Evolutionary conservation across 2,329 filamentous ascomycete species (phyloP).

Genomic region (Juglanconis sp.): DNA sequence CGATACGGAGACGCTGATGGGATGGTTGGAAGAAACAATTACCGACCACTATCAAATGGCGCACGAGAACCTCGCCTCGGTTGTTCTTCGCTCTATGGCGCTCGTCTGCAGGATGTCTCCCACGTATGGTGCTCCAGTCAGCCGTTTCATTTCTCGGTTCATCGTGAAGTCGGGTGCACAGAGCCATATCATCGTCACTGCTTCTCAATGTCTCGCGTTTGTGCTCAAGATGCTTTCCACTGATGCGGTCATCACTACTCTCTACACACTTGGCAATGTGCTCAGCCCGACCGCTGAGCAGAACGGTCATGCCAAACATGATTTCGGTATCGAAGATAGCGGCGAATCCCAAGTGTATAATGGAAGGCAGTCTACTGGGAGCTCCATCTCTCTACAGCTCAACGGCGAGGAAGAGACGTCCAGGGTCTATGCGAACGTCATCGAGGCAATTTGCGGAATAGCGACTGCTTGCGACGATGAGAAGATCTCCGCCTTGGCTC

Average conservation of each 20-base stretch:
- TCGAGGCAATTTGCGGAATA: conserved; percentile 92
- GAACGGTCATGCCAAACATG: conserved; percentile 5
- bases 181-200: conserved; percentile 66
- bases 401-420: conserved; percentile 76
- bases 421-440: conserved; percentile 77
- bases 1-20: conserved; percentile 73
- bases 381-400: conserved; percentile 74
- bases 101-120: conserved; percentile 75
- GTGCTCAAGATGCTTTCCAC: conserved; percentile 80
- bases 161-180: conserved; percentile 80
- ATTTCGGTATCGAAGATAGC: conserved; percentile 38
- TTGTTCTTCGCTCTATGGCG: conserved; percentile 77
- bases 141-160: conserved; percentile 76
- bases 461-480: conserved; percentile 77
- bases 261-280: conserved; percentile 96
- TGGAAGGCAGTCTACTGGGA: conserved; percentile 62
- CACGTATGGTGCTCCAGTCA: conserved; percentile 69
- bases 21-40: conserved; percentile 82
- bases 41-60: conserved; percentile 79
- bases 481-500: conserved; percentile 88
- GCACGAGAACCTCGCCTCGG: conserved; percentile 71
- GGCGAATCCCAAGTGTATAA: conserved; percentile 45
- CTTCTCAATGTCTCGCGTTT: conserved; percentile 80
- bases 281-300: conserved; percentile 69
- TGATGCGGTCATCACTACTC: conserved; percentile 88